Base-by-base conservation (phyloP, 192 early-diverging fungal genomes). In the Coemansia sp. region DNA sequence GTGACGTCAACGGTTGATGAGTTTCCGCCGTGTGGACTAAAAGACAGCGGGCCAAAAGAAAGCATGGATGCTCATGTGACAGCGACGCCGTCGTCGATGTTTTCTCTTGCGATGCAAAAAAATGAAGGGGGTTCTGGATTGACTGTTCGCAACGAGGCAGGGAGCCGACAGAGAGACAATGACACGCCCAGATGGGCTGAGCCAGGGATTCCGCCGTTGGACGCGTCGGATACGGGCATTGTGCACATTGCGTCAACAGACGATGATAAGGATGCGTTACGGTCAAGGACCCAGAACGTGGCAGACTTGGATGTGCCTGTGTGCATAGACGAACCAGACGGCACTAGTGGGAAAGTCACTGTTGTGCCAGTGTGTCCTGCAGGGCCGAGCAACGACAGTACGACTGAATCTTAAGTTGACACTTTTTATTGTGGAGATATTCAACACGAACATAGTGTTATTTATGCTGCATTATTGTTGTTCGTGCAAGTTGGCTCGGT, bases 1-100 rank as follows among this genome's bases (percentile, higher is more conserved):
- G 78, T 81, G 27, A 81, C 78, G 0, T 81, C 78, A 12, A 81
- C 78, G 0, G 64, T 75, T 6, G 78, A 81, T 11, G 78, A 81
- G 63, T 81, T 81, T 41, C 78, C 78, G 7, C 51, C 61, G 39
- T 9, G 29, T 16, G 11, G 4, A 9, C 35, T 38, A 2, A 14
- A 17, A 6, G 37, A 58, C 37, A 16, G n/a, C 41, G 31, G 31
- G 22, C 45, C 19, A 17, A 49, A 17, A 47, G n/a, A 47, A 47
- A 47, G 43, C 8, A 7, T 2, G 31, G 31, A 7, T 35, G 31
- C 7, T 35, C 7, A 7, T 16, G 41, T n/a, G 41, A 45, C 41
- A 2, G 41, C 41, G 12, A 45, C 41, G 11, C 41, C 41, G 16
- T 45, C 41, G 41, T 16, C 41, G 16, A 45, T 45, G 12, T 45